Evolutionary conservation across 768 basidiomycete genomes (phyloP).

Genomic region (Boletus tomentosulus): DNA sequence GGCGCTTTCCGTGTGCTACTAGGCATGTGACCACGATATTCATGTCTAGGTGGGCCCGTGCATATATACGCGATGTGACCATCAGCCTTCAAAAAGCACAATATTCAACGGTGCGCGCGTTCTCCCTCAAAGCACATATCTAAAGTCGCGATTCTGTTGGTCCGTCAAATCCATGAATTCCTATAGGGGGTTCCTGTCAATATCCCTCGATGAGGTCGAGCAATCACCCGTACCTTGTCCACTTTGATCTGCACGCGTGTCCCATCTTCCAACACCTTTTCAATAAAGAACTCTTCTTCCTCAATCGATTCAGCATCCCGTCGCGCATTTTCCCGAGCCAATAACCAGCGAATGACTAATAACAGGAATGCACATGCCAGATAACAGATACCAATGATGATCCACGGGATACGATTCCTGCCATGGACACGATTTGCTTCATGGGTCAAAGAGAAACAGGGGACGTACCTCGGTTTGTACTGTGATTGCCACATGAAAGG

Average conservation of each 20-base stretch:
- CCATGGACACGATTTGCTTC: not conserved
- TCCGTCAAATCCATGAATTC: conserved; percentile 75
- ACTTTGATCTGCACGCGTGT: conserved; percentile 51
- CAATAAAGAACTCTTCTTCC: conserved; percentile 59
- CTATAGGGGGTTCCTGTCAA: conserved; percentile 27
- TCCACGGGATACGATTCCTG: conserved; percentile 75
- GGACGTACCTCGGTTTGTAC: conserved; percentile 57
- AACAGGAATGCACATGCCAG: conserved; percentile 45
- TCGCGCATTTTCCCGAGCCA: conserved; percentile 58
- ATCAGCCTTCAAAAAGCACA: not conserved
- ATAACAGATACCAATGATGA: conserved; percentile 67
- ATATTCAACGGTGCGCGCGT: too few species aligned
- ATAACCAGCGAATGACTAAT: conserved; percentile 48
- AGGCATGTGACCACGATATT: too few species aligned
- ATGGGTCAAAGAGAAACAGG: not conserved
- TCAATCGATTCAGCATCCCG: conserved; percentile 58
- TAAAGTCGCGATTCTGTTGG: conserved; percentile 64
- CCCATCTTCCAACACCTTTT: conserved; percentile 49
- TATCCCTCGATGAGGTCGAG: not conserved
- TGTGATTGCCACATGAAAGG: conserved; percentile 75
- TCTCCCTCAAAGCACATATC: conserved; percentile 54
- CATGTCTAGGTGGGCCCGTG: not conserved
- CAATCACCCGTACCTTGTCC: conserved; percentile 47
- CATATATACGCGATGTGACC: not conserved
- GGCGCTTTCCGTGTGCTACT: too few species aligned